phyloP scores from a whole-genome alignment of 1,284 basidiomycete genomes.

The Spongispora temasekensis region DNA sequence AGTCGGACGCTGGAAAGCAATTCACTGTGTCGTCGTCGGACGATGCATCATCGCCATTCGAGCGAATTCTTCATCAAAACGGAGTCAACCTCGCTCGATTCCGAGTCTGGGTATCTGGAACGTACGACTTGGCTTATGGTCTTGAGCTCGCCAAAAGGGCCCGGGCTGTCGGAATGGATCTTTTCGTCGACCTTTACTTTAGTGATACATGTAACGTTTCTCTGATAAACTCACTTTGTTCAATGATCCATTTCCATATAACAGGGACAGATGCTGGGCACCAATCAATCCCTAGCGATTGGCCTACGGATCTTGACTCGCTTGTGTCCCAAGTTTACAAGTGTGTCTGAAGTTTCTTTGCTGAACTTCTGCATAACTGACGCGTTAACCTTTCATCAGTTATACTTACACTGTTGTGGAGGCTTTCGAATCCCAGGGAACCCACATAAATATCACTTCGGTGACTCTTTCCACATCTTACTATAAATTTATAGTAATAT shows the following conservation, averaged over 20 bases:
- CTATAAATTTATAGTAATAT: background rate
- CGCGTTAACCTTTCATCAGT: background rate
- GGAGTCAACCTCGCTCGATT: slow-evolving; percentile 18
- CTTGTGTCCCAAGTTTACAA: slow-evolving; percentile 12
- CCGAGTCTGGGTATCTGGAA: slow-evolving; percentile 14
- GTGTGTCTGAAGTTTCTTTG: slow-evolving; percentile 9
- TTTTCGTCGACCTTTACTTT: slow-evolving; percentile 17
- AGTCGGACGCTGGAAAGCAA: slow-evolving; percentile 2
- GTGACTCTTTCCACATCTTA: slow-evolving; percentile 1
- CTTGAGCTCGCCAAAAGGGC: slow-evolving; percentile 19
- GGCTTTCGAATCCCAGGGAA: slow-evolving; percentile 16
- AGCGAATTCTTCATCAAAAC: slow-evolving; percentile 9
- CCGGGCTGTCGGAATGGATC: slow-evolving; percentile 15
- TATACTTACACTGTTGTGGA: slow-evolving; percentile 15
- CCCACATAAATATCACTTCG: slow-evolving; percentile 17
- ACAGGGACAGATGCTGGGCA: slow-evolving; percentile 13
- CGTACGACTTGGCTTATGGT: slow-evolving; percentile 14
- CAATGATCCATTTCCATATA: background rate
- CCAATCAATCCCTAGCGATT: slow-evolving; percentile 16
- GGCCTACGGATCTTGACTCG: slow-evolving; percentile 12
- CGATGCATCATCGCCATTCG: slow-evolving; percentile 8
- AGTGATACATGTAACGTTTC: slow-evolving; percentile 12
- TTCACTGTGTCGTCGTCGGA: background rate
- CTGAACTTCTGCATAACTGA: background rate
- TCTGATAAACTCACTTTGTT: background rate